Conservation (phyloP, 2,329 filamentous ascomycete species). For the Monosporascus sp. region DNA sequence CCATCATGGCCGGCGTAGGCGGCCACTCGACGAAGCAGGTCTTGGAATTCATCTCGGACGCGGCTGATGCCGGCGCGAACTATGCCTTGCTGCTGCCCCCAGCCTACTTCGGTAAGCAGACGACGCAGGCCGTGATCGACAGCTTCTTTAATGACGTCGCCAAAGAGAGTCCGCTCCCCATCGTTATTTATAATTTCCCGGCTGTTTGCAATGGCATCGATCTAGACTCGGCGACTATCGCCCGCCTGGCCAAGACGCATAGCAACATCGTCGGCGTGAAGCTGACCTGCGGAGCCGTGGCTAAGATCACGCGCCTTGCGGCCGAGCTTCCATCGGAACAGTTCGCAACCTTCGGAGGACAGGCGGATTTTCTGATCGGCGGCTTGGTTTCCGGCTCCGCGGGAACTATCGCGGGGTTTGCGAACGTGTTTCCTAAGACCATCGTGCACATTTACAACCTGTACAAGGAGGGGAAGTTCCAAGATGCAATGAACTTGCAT, state of each 20-base stretch:
- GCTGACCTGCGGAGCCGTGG: conserved; percentile 58
- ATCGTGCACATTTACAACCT: conserved; percentile 55
- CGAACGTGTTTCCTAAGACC: conserved; percentile 55
- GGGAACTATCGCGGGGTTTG: conserved; percentile 59
- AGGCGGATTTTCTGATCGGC: conserved; percentile 65
- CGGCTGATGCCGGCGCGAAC: conserved; percentile 55
- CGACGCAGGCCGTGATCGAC: conserved; percentile 50
- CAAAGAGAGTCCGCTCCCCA: conserved; percentile 43
- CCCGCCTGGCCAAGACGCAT: conserved; percentile 41
- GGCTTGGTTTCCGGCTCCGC: conserved; percentile 53
- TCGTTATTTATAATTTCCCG: conserved; percentile 66
- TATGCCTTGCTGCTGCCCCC: conserved; percentile 58
- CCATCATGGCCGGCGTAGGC: conserved; percentile 59
- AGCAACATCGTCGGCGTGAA: conserved; percentile 61
- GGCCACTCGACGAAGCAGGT: conserved; percentile 62
- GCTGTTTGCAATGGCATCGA: conserved; percentile 64
- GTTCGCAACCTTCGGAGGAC: conserved; percentile 67
- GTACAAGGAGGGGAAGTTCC: conserved; percentile 49
- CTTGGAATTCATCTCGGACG: conserved; percentile 54
- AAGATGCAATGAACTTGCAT: conserved; percentile 58
- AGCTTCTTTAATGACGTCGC: conserved; percentile 56
- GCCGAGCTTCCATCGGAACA: conserved; percentile 44
- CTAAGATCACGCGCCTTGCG: conserved; percentile 53
- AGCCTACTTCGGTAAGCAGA: conserved; percentile 61
- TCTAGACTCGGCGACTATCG: conserved; percentile 59